Percentiles rank a stretch among this genome's conserved stretches.
Conservation (phyloP, 1,139 yeast species). For the Taphrina wiesneri region DNA sequence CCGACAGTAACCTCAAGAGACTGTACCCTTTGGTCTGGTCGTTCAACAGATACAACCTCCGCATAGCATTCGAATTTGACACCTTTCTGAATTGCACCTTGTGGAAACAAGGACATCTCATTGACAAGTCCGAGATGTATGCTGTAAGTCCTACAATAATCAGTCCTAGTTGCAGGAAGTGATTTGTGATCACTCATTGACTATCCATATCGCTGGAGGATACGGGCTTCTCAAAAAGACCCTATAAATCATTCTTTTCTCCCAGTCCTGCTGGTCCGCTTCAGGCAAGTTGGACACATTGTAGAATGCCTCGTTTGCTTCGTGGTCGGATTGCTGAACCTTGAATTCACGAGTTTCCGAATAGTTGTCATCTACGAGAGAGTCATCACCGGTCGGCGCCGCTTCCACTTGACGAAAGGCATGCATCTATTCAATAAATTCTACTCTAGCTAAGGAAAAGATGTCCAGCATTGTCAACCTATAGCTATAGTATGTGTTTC, state of each 20-base stretch:
- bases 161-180: background rate
- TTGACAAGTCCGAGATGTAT: constrained; percentile 38
- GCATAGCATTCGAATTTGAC: background rate
- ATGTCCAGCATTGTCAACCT: no score
- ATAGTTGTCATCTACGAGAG: background rate
- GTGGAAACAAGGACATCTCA: constrained; percentile 39
- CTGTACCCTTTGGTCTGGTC: background rate
- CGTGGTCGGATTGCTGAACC: background rate
- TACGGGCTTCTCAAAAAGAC: constrained; percentile 17
- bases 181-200: background rate
- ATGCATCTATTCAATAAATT: no score
- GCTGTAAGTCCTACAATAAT: background rate
- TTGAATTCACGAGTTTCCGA: background rate
- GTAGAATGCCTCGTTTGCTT: constrained; percentile 10
- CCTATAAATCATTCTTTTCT: constrained; percentile 23
- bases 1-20: constrained; percentile 1
- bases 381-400: background rate
- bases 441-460: no score
- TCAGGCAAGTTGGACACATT: constrained; percentile 3
- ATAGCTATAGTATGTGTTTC: no score
- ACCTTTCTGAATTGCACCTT: constrained; percentile 21
- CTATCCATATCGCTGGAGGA: constrained; percentile 23
- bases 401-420: no score
- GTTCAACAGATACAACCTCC: background rate
- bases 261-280: constrained; percentile 26